These are phyloP conservation scores for Bretziella fagacearum DNA, from an alignment of 2,329 filamentous ascomycete species.

Conservation along the genomic window DNA sequence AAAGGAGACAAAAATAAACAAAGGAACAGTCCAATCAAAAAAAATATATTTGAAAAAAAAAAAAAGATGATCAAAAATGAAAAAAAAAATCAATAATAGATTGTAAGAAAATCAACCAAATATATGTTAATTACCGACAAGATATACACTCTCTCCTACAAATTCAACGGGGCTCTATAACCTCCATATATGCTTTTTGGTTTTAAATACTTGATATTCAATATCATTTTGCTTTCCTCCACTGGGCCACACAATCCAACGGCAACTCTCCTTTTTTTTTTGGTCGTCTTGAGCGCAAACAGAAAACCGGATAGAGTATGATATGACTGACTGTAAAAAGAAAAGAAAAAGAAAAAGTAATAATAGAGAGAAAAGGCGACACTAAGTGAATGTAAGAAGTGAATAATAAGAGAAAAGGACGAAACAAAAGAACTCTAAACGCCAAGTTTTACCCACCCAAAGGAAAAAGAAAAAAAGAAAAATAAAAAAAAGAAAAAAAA, in stretches of 20 bases:
- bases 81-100: background rate
- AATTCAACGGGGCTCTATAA: too few relatives aligned
- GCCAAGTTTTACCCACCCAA: conserved; percentile 4
- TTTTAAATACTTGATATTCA: too few relatives aligned
- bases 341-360: background rate
- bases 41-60: background rate
- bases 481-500: conserved; percentile 5
- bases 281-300: too few relatives aligned
- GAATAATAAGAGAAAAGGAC: too few relatives aligned
- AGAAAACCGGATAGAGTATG: background rate
- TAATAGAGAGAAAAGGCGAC: background rate
- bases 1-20: background rate
- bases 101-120: background rate
- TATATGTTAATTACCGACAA: too few relatives aligned
- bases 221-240: too few relatives aligned
- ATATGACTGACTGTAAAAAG: background rate
- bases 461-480: conserved; percentile 10
- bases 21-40: background rate
- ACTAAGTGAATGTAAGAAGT: conserved; percentile 1
- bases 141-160: too few relatives aligned
- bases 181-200: too few relatives aligned
- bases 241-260: too few relatives aligned
- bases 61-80: background rate
- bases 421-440: background rate
- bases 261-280: too few relatives aligned